These are phyloP conservation scores for Pythium aquatile DNA, from an alignment of 352 stramenopile genomes.

Conservation along the genomic window DNA sequence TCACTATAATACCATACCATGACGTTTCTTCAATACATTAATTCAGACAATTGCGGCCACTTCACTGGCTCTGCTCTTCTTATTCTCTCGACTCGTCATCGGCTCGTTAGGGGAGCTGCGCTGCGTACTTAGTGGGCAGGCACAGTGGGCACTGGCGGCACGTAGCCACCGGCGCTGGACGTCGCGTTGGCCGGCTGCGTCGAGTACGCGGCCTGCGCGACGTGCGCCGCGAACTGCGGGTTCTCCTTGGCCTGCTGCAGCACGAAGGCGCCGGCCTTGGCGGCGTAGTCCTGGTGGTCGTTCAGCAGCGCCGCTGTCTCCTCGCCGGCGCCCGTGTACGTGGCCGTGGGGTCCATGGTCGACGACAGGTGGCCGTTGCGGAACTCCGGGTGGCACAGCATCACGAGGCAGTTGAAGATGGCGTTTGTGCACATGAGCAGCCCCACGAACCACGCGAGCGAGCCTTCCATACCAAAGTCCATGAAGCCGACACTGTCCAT, in stretches of 20 bases:
- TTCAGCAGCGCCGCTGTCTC: constrained; percentile 66
- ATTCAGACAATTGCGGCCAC: background rate
- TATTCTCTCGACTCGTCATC: too few relatives aligned
- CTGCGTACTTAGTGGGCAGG: background rate
- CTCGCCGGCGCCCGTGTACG: constrained; percentile 60
- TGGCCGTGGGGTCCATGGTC: constrained; percentile 75
- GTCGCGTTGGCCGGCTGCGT: constrained; percentile 11
- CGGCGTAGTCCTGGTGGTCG: constrained; percentile 58
- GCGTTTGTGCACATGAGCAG: constrained; percentile 79
- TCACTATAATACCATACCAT: background rate
- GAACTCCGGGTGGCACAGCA: constrained; percentile 87
- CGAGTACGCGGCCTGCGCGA: constrained; percentile 28
- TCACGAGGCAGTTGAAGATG: constrained; percentile 71
- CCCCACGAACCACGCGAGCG: constrained; percentile 68
- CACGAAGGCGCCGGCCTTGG: constrained; percentile 65
- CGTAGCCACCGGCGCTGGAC: constrained; percentile 13
- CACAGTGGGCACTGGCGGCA: constrained; percentile 20
- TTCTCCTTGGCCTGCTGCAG: constrained; percentile 68
- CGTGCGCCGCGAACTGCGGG: constrained; percentile 69
- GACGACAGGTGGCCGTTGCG: constrained; percentile 63
- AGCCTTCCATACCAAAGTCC: constrained; percentile 84
- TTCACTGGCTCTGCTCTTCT: background rate
- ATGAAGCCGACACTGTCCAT: constrained; percentile 73
- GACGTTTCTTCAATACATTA: constrained; percentile 21
- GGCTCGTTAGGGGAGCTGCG: too few relatives aligned